A percentile compares a stretch with the other conserved stretches of the same genome.
Conservation (phyloP, 2,329 filamentous ascomycete genomes). For the Arthrobotrys iridis region DNA sequence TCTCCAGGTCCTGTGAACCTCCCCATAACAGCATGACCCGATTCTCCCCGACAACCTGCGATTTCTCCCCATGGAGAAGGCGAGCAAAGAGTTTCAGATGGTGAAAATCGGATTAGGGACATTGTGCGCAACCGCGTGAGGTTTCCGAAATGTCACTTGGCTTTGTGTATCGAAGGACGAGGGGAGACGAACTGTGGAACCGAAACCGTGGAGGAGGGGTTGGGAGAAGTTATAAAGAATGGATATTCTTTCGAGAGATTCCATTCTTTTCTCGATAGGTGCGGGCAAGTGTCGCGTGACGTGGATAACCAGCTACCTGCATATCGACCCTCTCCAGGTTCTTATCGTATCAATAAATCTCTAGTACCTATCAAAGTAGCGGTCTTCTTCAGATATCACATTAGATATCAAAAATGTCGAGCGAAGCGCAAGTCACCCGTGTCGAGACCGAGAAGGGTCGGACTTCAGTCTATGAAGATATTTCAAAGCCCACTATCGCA, state of each 20-base stretch:
- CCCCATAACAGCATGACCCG: background rate
- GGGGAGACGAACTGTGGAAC: slow-evolving; percentile 1
- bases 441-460: slow-evolving; percentile 20
- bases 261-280: background rate
- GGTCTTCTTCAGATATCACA: background rate
- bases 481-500: background rate
- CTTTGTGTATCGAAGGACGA: slow-evolving; percentile 10
- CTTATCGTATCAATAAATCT: background rate
- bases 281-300: background rate
- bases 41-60: slow-evolving; percentile 9
- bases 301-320: slow-evolving; percentile 2
- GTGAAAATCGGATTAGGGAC: background rate
- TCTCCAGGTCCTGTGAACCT: background rate
- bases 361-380: background rate
- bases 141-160: background rate
- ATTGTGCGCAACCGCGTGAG: background rate
- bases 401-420: slow-evolving; percentile 12
- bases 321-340: background rate
- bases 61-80: slow-evolving; percentile 32
- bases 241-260: slow-evolving; percentile 13
- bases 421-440: background rate
- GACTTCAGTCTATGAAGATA: background rate
- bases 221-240: slow-evolving; percentile 11
- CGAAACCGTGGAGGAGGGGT: background rate
- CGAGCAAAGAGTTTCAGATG: background rate